phyloP scores from a whole-genome alignment of 257 asterid genomes.

The Forsythia suspensa region DNA sequence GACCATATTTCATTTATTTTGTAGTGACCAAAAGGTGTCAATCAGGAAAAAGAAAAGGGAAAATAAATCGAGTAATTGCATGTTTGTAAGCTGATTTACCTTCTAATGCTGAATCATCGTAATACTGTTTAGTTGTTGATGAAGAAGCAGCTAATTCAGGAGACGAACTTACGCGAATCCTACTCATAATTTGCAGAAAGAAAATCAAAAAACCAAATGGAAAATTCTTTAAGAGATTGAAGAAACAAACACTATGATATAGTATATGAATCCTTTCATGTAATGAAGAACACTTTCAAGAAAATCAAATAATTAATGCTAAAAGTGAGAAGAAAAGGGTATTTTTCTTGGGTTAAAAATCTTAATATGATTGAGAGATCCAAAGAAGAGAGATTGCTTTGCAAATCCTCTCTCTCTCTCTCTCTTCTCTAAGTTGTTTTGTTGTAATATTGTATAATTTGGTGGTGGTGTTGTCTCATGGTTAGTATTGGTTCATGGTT shows the following conservation, averaged over 20 bases:
- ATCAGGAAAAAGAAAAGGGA: not conserved
- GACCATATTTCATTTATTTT: too few species aligned
- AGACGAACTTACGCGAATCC: conserved; percentile 39
- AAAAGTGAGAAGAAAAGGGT: conserved; percentile 20
- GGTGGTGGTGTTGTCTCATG: not conserved
- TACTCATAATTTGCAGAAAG: conserved; percentile 34
- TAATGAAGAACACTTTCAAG: conserved; percentile 13
- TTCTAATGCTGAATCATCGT: conserved; percentile 66
- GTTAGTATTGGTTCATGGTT: not conserved
- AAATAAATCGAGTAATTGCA: not conserved
- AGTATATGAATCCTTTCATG: conserved; percentile 15
- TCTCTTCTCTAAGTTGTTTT: conserved; percentile 4
- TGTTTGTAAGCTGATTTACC: conserved; percentile 38
- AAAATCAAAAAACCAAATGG: not conserved
- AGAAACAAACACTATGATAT: not conserved
- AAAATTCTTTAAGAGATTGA: conserved; percentile 5
- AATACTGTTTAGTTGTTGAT: conserved; percentile 23
- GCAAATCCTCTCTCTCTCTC: conserved; percentile 33
- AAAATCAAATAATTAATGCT: not conserved
- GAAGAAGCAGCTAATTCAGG: conserved; percentile 40
- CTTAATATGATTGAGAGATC: conserved; percentile 37
- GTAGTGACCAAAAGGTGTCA: too few species aligned
- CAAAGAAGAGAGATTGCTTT: conserved; percentile 51
- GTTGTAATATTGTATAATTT: not conserved
- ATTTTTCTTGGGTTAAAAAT: not conserved